phyloP scores from a whole-genome alignment of 2,329 filamentous ascomycete genomes.

The Leptographium wingfieldii region DNA sequence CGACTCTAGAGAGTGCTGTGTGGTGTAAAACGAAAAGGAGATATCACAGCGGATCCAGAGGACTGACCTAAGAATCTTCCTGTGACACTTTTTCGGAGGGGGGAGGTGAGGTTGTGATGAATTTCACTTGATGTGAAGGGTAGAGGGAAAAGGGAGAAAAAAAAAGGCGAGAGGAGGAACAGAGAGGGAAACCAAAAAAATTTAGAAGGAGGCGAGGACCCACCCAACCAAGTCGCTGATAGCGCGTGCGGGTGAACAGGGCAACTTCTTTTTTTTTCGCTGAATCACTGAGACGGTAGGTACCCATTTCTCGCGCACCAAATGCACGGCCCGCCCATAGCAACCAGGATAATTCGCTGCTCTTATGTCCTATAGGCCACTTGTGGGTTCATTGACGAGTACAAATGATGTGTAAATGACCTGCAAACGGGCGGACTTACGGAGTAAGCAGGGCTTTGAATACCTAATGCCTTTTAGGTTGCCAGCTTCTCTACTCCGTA shows the following conservation, averaged over 20 bases:
- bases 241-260: slow-evolving; percentile 1
- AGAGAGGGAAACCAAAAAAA: background rate
- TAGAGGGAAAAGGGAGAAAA: background rate
- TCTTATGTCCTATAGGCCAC: background rate
- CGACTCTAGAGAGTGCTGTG: background rate
- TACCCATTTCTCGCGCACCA: background rate
- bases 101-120: slow-evolving; percentile 1
- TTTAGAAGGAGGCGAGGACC: slow-evolving; percentile 1
- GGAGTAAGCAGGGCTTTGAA: background rate
- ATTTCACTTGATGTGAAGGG: slow-evolving; percentile 3
- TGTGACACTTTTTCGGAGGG: slow-evolving; percentile 1
- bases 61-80: slow-evolving; percentile 1
- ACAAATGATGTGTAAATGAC: background rate
- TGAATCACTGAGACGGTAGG: background rate
- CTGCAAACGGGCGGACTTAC: background rate
- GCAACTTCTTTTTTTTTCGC: background rate
- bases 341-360: background rate
- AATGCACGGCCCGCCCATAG: background rate
- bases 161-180: background rate
- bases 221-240: background rate
- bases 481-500: background rate
- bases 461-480: background rate
- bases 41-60: background rate
- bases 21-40: background rate
- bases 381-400: background rate